Evolutionary conservation across 495 filamentous ascomycete genomes (phyloP).

Genomic region (Hyaloscypha variabilis): DNA sequence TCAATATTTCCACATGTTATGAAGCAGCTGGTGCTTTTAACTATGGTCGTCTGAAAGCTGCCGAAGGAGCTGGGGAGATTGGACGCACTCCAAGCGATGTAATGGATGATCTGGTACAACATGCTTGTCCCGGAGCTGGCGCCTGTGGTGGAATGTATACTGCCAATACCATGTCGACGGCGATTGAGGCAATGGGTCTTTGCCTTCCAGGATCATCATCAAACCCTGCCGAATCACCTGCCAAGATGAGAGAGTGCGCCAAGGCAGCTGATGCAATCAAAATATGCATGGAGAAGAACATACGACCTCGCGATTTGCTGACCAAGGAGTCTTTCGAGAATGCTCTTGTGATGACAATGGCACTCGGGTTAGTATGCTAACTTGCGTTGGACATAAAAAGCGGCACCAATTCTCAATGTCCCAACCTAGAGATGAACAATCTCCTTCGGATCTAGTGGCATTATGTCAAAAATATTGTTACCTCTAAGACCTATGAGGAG

Average conservation of each 20-base stretch:
- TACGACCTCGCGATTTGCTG: slow-evolving; percentile 80
- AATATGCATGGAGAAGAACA: slow-evolving; percentile 83
- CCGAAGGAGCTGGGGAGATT: slow-evolving; percentile 35
- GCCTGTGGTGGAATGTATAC: slow-evolving; percentile 97
- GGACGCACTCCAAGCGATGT: slow-evolving; percentile 70
- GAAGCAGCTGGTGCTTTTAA: slow-evolving; percentile 88
- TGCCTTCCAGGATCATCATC: slow-evolving; percentile 88
- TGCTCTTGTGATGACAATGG: slow-evolving; percentile 91
- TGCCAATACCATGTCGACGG: slow-evolving; percentile 96
- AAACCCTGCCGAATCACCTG: slow-evolving; percentile 82
- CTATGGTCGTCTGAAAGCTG: slow-evolving; percentile 64
- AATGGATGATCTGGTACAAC: slow-evolving; percentile 81
- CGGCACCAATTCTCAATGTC: too few species aligned
- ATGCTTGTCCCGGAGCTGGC: slow-evolving; percentile 88
- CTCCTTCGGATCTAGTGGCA: too few species aligned
- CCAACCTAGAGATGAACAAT: too few species aligned
- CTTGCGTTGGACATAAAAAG: too few species aligned
- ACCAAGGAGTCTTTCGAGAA: slow-evolving; percentile 90
- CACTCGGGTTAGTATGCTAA: slow-evolving; percentile 56
- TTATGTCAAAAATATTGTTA: too few species aligned
- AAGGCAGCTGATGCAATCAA: slow-evolving; percentile 86
- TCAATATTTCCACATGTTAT: slow-evolving; percentile 83
- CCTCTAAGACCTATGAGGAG: too few species aligned
- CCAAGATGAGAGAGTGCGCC: slow-evolving; percentile 90
- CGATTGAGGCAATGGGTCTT: slow-evolving; percentile 95